phyloP scores from a whole-genome alignment of 1,284 basidiomycete genomes.

The Leccinum proximum region DNA sequence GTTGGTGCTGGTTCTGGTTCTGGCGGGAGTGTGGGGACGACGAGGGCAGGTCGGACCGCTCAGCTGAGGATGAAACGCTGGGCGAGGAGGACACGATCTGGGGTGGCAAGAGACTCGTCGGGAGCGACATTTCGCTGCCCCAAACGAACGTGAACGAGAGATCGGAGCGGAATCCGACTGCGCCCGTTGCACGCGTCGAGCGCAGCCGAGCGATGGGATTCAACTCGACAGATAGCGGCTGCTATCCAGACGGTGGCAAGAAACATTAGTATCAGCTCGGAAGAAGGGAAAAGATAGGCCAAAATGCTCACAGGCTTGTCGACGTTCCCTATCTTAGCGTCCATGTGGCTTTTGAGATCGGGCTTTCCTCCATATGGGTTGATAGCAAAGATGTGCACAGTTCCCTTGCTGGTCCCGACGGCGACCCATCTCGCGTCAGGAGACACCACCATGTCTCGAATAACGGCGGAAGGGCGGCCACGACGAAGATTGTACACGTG shows the following conservation, averaged over 20 bases:
- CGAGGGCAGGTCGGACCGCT: conserved; percentile 35
- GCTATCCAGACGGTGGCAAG: conserved; percentile 29
- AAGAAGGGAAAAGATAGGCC: background rate
- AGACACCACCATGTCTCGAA: conserved; percentile 58
- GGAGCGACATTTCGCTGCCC: conserved; percentile 34
- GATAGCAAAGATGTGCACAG: conserved; percentile 72
- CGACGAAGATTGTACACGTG: conserved; percentile 70
- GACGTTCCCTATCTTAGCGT: conserved; percentile 54
- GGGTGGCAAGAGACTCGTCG: conserved; percentile 38
- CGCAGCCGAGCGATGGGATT: conserved; percentile 57
- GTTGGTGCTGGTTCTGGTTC: conserved; percentile 35
- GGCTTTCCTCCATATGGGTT: conserved; percentile 75
- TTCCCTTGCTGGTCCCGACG: conserved; percentile 61
- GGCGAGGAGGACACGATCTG: conserved; percentile 31
- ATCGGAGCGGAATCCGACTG: conserved; percentile 36
- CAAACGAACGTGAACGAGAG: conserved; percentile 56
- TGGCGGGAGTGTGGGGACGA: conserved; percentile 32
- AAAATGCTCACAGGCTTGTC: conserved; percentile 38
- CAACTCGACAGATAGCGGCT: conserved; percentile 52
- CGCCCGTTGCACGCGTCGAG: conserved; percentile 31
- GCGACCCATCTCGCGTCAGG: conserved; percentile 70
- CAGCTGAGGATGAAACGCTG: conserved; percentile 27
- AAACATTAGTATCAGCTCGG: conserved; percentile 5
- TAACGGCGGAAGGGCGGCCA: conserved; percentile 66
- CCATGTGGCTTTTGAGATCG: conserved; percentile 61